A percentile compares a stretch with the other conserved stretches of the same genome.
Evolutionary conservation across 2,329 filamentous ascomycete species (phyloP).

Genomic region (Thielaviopsis ethacetica): DNA sequence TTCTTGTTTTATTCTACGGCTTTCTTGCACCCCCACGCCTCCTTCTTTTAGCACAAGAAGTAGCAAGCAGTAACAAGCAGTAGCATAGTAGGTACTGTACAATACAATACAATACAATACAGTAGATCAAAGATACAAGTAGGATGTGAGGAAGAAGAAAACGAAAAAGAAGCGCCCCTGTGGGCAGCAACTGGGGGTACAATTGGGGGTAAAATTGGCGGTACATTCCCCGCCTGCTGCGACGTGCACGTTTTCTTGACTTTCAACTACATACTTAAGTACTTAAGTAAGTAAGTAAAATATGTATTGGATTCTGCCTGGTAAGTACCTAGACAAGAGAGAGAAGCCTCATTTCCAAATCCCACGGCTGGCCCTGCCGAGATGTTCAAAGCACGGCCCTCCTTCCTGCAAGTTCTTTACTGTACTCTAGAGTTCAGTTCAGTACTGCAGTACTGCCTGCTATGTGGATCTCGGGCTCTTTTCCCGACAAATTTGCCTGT

Average conservation of each 20-base stretch:
- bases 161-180: not conserved
- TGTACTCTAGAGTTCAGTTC: no score
- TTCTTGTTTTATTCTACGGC: not conserved
- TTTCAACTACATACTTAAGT: no score
- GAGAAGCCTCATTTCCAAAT: not conserved
- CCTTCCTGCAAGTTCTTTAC: no score
- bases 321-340: no score
- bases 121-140: not conserved
- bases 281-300: no score
- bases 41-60: not conserved
- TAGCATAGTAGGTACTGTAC: no score
- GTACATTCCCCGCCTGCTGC: not conserved
- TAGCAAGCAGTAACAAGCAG: no score
- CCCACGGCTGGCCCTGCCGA: not conserved
- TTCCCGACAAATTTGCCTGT: not conserved
- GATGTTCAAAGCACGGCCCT: not conserved
- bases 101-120: no score
- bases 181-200: not conserved
- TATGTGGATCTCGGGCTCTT: not conserved
- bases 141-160: not conserved
- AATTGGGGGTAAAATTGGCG: not conserved
- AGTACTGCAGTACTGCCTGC: no score
- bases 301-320: no score
- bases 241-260: not conserved
- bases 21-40: not conserved